Evolutionary conservation across 345 rosid genomes (phyloP).

Genomic region (Kernera saxatilis): DNA sequence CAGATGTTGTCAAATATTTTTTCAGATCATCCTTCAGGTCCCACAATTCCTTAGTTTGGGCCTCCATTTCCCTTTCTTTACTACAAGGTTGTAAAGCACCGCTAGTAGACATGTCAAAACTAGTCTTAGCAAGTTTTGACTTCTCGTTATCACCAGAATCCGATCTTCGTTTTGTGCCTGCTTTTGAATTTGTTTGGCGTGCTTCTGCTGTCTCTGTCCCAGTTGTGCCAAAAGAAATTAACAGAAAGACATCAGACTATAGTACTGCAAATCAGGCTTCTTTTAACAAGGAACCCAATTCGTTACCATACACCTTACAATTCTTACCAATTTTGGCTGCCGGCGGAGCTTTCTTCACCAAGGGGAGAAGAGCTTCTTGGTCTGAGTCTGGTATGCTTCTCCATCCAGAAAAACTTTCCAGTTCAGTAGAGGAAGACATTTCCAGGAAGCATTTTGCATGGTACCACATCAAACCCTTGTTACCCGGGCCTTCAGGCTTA

Average conservation of each 20-base stretch:
- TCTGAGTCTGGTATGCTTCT: conserved; percentile 60
- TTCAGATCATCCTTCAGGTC: conserved; percentile 78
- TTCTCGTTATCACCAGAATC: conserved; percentile 38
- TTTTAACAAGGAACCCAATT: not conserved
- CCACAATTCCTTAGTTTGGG: conserved; percentile 81
- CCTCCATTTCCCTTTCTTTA: conserved; percentile 55
- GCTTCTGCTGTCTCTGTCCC: conserved; percentile 33
- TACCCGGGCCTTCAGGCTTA: conserved; percentile 57
- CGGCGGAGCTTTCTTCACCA: conserved; percentile 46
- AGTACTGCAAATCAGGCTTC: not conserved
- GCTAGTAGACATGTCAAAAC: conserved; percentile 39
- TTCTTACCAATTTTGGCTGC: conserved; percentile 46
- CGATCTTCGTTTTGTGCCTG: conserved; percentile 59
- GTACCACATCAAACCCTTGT: conserved; percentile 75
- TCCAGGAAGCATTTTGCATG: conserved; percentile 75
- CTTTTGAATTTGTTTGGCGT: conserved; percentile 34
- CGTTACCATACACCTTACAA: not conserved
- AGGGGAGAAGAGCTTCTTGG: conserved; percentile 42
- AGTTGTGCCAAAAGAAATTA: conserved; percentile 25
- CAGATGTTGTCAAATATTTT: conserved; percentile 63
- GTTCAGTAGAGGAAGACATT: conserved; percentile 44
- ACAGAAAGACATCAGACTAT: conserved; percentile 14
- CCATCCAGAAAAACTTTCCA: conserved; percentile 78
- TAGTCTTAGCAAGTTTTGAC: conserved; percentile 51
- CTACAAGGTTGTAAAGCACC: conserved; percentile 36